Evolutionary conservation across 2,329 filamentous ascomycete species (phyloP).

Genomic region (Rutstroemia sp.): DNA sequence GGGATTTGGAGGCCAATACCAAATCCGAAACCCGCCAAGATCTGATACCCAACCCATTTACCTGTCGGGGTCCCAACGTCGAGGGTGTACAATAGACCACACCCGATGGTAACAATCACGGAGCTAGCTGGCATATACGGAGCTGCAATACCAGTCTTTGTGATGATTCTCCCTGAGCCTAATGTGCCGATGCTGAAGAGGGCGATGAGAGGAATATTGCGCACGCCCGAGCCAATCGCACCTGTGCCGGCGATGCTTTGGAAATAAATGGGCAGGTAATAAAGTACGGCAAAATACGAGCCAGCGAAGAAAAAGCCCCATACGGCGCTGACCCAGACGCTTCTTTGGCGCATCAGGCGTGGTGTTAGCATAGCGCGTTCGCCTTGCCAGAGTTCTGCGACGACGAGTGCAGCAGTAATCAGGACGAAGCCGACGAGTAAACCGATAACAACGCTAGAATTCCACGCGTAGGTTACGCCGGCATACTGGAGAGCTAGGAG

Average conservation of each 20-base stretch:
- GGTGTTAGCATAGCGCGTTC: conserved; percentile 12
- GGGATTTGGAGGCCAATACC: conserved; percentile 22
- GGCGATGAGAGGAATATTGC: conserved; percentile 30
- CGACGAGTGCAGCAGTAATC: neutral
- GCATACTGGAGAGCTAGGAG: conserved; percentile 39
- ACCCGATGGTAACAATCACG: conserved; percentile 23
- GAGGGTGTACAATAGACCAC: conserved; percentile 29
- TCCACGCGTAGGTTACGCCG: conserved; percentile 33
- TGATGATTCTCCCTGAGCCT: neutral
- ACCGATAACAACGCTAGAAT: neutral
- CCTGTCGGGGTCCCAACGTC: conserved; percentile 11
- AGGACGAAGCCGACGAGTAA: neutral
- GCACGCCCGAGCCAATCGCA: conserved; percentile 23
- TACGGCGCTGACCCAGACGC: conserved; percentile 34
- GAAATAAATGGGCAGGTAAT: conserved; percentile 34
- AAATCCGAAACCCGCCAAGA: conserved; percentile 11
- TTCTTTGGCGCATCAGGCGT: conserved; percentile 35
- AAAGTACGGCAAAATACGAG: conserved; percentile 34
- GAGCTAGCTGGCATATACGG: conserved; percentile 14
- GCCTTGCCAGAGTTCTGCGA: neutral
- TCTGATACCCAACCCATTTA: conserved; percentile 17
- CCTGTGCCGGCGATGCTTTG: conserved; percentile 32
- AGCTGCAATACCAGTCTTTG: neutral
- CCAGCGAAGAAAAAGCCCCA: conserved; percentile 34
- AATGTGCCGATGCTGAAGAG: neutral